A percentile compares a stretch with the other conserved stretches of the same genome.
Evolutionary conservation across 208 protist species (phyloP).

Genomic region (Porcisia hertigi): DNA sequence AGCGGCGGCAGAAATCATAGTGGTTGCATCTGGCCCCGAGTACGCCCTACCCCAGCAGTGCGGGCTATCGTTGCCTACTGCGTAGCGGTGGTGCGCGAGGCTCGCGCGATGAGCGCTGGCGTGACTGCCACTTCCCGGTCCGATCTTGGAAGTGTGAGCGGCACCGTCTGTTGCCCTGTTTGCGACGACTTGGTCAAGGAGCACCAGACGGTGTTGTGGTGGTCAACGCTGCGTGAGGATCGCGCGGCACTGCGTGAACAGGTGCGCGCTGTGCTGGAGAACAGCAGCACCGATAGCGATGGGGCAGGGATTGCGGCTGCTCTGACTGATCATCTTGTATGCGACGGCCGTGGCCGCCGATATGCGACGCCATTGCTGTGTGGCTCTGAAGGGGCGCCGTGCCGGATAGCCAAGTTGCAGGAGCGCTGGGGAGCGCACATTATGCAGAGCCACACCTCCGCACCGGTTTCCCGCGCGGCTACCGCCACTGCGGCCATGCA

Average conservation of each 20-base stretch:
- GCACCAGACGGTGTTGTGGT: conserved; percentile 29
- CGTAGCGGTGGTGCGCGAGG: conserved; percentile 46
- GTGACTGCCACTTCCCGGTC: conserved; percentile 22
- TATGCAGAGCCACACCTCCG: conserved; percentile 2
- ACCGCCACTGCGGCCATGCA: neutral
- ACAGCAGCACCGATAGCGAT: conserved; percentile 9
- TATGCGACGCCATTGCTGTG: conserved; percentile 28
- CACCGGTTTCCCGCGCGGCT: neutral
- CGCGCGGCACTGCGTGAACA: conserved; percentile 28
- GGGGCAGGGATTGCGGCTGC: conserved; percentile 9
- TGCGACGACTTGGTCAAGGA: conserved; percentile 37
- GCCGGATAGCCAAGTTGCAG: conserved; percentile 19
- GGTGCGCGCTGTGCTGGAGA: conserved; percentile 25
- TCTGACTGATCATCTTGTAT: conserved; percentile 14
- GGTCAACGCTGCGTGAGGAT: conserved; percentile 43
- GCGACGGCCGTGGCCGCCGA: conserved; percentile 21
- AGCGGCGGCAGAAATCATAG: neutral
- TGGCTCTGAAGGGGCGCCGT: conserved; percentile 15
- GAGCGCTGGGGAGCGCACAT: conserved; percentile 19
- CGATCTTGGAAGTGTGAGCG: neutral
- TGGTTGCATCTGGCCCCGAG: conserved; percentile 1
- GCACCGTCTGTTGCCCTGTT: conserved; percentile 39
- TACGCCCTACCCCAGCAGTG: conserved; percentile 19
- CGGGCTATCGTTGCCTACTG: conserved; percentile 38
- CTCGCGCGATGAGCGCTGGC: conserved; percentile 28